phyloP scores from a whole-genome alignment of 2,329 filamentous ascomycete species.

The Fusarium buxicola region DNA sequence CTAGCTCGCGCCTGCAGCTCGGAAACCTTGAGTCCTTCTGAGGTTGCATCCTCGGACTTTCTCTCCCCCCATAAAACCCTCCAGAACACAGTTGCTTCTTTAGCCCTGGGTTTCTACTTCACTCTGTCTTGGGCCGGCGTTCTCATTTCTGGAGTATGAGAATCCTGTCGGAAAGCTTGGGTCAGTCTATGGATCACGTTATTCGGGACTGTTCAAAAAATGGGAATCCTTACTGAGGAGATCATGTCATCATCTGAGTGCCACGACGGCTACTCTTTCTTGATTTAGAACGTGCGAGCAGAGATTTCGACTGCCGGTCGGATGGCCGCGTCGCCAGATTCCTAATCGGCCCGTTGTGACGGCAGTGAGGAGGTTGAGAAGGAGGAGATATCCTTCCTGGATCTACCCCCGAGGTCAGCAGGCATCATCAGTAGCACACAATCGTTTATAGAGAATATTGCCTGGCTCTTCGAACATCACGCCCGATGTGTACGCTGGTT shows the following conservation, averaged over 20 bases:
- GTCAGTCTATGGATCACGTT: neutral
- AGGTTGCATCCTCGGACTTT: too few relatives aligned
- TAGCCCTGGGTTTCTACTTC: too few relatives aligned
- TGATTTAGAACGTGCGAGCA: neutral
- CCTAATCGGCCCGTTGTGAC: conserved; percentile 11
- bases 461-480: conserved; percentile 6
- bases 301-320: neutral
- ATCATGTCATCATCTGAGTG: neutral
- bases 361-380: neutral
- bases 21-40: too few relatives aligned
- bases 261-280: neutral
- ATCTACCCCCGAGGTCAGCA: neutral
- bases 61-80: too few relatives aligned
- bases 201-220: too few relatives aligned
- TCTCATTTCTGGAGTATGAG: too few relatives aligned
- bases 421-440: conserved; percentile 4
- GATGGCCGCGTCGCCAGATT: neutral
- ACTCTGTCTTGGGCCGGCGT: too few relatives aligned
- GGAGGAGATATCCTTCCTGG: neutral
- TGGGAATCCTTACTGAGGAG: conserved; percentile 4
- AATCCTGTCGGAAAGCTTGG: neutral
- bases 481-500: neutral
- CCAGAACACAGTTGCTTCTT: too few relatives aligned
- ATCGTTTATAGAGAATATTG: conserved; percentile 23
- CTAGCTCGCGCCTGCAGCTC: too few relatives aligned